These are phyloP conservation scores for Neurospora sp. DNA, from an alignment of 495 filamentous ascomycete genomes.

Conservation along the genomic window DNA sequence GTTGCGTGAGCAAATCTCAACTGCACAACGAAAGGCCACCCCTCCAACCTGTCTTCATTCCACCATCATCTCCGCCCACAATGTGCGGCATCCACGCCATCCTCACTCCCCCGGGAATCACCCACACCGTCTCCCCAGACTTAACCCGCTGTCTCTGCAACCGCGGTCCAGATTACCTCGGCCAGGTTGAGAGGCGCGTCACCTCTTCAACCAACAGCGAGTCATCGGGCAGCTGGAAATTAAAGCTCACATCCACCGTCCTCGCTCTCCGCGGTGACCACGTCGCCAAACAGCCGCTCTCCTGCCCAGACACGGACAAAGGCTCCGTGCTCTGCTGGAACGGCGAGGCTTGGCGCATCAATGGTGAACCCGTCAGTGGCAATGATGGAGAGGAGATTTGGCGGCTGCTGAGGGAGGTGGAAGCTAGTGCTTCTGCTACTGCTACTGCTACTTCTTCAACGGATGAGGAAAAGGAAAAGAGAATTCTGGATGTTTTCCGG, in stretches of 20 bases:
- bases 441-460: slow-evolving; percentile 1
- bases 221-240: slow-evolving; percentile 9
- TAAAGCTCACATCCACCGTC: slow-evolving; percentile 73
- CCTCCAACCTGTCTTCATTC: neutral
- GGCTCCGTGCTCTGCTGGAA: slow-evolving; percentile 89
- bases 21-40: neutral
- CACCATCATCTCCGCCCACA: neutral
- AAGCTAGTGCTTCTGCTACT: slow-evolving; percentile 26
- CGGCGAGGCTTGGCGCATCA: slow-evolving; percentile 88
- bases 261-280: slow-evolving; percentile 70
- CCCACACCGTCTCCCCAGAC: slow-evolving; percentile 18
- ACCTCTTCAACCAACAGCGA: neutral
- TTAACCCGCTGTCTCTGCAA: slow-evolving; percentile 25
- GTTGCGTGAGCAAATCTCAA: neutral
- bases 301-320: slow-evolving; percentile 43
- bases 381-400: slow-evolving; percentile 76
- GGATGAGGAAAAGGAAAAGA: slow-evolving; percentile 15
- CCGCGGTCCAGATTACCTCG: slow-evolving; percentile 44
- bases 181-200: slow-evolving; percentile 24
- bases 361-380: slow-evolving; percentile 40
- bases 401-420: slow-evolving; percentile 38
- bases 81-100: slow-evolving; percentile 42
- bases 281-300: slow-evolving; percentile 64
- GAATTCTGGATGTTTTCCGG: slow-evolving; percentile 44
- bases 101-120: slow-evolving; percentile 15